These are phyloP conservation scores for Cladobotryum protrusum DNA, from an alignment of 2,329 filamentous ascomycete species.

Conservation along the genomic window DNA sequence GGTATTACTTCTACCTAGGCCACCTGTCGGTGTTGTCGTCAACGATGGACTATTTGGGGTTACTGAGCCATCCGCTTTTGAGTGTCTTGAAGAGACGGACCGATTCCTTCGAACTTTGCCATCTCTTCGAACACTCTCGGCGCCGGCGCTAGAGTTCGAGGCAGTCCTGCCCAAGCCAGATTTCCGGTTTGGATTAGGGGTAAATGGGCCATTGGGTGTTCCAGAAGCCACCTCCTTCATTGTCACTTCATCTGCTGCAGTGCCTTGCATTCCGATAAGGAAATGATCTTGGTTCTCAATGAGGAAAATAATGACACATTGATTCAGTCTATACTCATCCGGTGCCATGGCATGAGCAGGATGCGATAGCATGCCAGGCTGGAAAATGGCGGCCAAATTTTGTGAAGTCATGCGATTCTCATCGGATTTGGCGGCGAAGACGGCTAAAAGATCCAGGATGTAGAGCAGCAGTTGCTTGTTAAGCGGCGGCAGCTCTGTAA, in stretches of 20 bases:
- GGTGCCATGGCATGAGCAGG: conserved; percentile 93
- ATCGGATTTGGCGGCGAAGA: conserved; percentile 95
- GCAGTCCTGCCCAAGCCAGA: conserved; percentile 56
- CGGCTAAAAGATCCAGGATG: conserved; percentile 88
- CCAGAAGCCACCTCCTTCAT: conserved; percentile 62
- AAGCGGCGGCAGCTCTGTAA: conserved; percentile 85
- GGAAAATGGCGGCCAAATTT: conserved; percentile 94
- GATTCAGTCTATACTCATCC: conserved; percentile 86
- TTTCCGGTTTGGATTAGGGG: conserved; percentile 47
- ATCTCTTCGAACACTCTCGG: conserved; percentile 77
- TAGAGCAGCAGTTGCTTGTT: conserved; percentile 93
- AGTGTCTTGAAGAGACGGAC: conserved; percentile 86
- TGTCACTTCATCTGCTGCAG: conserved; percentile 84
- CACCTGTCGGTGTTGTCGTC: conserved; percentile 49
- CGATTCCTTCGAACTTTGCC: conserved; percentile 79
- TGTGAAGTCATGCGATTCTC: conserved; percentile 95
- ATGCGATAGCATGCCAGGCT: conserved; percentile 92
- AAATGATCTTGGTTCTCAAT: conserved; percentile 99
- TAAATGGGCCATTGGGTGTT: conserved; percentile 43
- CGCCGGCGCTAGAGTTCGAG: conserved; percentile 83
- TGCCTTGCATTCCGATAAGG: conserved; percentile 95
- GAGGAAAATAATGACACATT: conserved; percentile 94
- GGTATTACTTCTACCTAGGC: conserved; percentile 71
- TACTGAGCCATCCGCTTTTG: conserved; percentile 64
- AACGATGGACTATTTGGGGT: conserved; percentile 61